Conservation (phyloP, 805 yeast species). For the Ogataea ganodermae region DNA sequence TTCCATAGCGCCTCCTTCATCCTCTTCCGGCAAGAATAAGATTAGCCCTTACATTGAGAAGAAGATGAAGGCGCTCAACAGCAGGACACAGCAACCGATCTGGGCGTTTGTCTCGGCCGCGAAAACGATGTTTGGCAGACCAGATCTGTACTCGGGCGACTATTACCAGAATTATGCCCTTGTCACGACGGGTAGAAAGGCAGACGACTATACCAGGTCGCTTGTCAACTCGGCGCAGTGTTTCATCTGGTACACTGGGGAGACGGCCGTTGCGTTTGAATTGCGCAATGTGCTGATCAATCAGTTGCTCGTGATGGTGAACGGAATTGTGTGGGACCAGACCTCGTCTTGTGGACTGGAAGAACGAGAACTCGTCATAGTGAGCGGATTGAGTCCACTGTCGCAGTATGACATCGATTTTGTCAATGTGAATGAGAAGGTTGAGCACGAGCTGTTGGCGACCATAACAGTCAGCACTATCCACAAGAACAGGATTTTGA, state of each 20-base stretch:
- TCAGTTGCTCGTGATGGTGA: conserved; percentile 50
- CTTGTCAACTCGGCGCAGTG: conserved; percentile 33
- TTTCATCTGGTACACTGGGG: conserved; percentile 52
- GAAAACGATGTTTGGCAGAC: conserved; percentile 48
- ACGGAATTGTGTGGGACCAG: conserved; percentile 72
- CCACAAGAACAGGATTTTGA: conserved; percentile 34
- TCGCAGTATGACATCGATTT: conserved; percentile 64
- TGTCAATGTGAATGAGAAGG: conserved; percentile 35
- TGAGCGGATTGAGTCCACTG: conserved; percentile 64
- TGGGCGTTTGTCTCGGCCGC: conserved; percentile 57
- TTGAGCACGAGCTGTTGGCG: conserved; percentile 34
- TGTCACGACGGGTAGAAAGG: conserved; percentile 37
- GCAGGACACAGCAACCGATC: conserved; percentile 45
- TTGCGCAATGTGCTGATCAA: conserved; percentile 46
- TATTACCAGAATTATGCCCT: conserved; percentile 38
- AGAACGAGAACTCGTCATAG: conserved; percentile 54
- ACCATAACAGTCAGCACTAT: conserved; percentile 38
- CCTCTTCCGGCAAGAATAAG: conserved; percentile 17
- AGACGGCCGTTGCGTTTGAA: conserved; percentile 53
- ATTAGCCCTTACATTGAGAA: conserved; percentile 29
- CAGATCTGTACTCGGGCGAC: conserved; percentile 47
- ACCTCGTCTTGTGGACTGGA: conserved; percentile 51
- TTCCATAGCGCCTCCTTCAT: neutral
- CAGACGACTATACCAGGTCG: conserved; percentile 29
- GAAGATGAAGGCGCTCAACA: conserved; percentile 23